These are phyloP conservation scores for Fraxinus baroniana DNA, from an alignment of 305 asterid species.

Conservation along the genomic window DNA sequence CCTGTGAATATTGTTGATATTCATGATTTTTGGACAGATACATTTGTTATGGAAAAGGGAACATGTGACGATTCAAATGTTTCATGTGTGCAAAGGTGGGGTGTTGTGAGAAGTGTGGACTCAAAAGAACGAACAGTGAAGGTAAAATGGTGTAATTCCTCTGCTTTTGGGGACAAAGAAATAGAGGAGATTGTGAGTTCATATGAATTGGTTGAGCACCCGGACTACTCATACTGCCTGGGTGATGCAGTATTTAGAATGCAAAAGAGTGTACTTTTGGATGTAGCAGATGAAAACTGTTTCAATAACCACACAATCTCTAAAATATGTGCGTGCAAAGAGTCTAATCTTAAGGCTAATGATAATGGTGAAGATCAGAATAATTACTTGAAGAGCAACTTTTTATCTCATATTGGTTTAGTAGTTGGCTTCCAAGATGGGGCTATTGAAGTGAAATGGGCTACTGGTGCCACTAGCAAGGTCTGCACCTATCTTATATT, in stretches of 20 bases:
- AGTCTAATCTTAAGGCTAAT: slow-evolving; percentile 23
- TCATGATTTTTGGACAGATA: slow-evolving; percentile 82
- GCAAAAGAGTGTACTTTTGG: slow-evolving; percentile 15
- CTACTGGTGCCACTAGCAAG: slow-evolving; percentile 62
- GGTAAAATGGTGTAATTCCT: slow-evolving; percentile 63
- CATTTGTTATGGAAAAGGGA: slow-evolving; percentile 78
- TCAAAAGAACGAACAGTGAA: slow-evolving; percentile 81
- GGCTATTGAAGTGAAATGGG: slow-evolving; percentile 78
- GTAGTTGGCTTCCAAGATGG: slow-evolving; percentile 60
- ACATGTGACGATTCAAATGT: slow-evolving; percentile 42
- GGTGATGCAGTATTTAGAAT: slow-evolving; percentile 67
- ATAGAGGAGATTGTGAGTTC: slow-evolving; percentile 79
- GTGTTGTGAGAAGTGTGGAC: slow-evolving; percentile 66
- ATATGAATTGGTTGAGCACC: slow-evolving; percentile 85
- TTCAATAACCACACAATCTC: slow-evolving; percentile 13
- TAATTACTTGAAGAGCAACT: slow-evolving; percentile 23
- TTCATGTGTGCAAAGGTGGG: slow-evolving; percentile 53
- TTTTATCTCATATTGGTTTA: slow-evolving; percentile 60
- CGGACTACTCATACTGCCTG: slow-evolving; percentile 56
- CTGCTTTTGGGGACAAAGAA: slow-evolving; percentile 33
- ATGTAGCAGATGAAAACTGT: slow-evolving; percentile 21
- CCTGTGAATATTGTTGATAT: slow-evolving; percentile 64
- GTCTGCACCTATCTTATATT: slow-evolving; percentile 34
- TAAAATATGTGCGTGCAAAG: slow-evolving; percentile 14
- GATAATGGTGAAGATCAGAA: slow-evolving; percentile 26